Base-by-base conservation (phyloP, 441 rosid species). In the Theobroma grandiflorum region DNA sequence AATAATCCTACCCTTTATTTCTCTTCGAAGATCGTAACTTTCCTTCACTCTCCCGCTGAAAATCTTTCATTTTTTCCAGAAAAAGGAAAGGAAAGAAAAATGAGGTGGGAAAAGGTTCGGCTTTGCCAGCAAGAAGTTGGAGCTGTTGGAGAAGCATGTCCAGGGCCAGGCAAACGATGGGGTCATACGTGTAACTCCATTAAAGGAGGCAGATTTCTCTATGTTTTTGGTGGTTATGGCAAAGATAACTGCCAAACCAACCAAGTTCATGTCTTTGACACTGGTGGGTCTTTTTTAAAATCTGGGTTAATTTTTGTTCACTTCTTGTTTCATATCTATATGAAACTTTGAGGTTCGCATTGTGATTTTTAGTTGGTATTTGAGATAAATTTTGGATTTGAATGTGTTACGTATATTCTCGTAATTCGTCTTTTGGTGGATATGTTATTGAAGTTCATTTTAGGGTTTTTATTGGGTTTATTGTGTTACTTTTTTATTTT, bases 181-280 rank as follows among this genome's bases (percentile, higher is more conserved):
- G 99, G 99, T 68, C 99, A 97, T 86, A 92, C 98, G 75, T 93
- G 97, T 84, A 95, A 97, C 93, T 85, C 97, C 85, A 85, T 93
- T 77, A 91, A 86, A 84, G 95, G 96, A 43, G 97, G 97, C 74
- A 86, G 88, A 84, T 89, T 93, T 88, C 95, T 97, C 76, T 97
- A 94, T 71, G 93, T 97, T 31, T 95, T 94, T 72, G 99, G 99
- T 84, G 99, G 99, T 53, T 97, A 97, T 83, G 97, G 97, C 81
- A 86, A 84, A 74, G 97, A 95, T 83, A 94, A 97, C 87, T 87
- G 98, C 86, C 98, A 95, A 84, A 97, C 99, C 80, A 97, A 95
- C 88, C 96, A 89, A 88, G 99, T 97, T 79, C 97, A 95, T 84
- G 96, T 93, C 88, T 97, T 93, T 84, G 99, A 97, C 85, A 84